Evolutionary conservation across 2,329 filamentous ascomycete genomes (phyloP), one percentile per base, ranked within the genome.

Genomic region (Cercospora citrullina): DNA sequence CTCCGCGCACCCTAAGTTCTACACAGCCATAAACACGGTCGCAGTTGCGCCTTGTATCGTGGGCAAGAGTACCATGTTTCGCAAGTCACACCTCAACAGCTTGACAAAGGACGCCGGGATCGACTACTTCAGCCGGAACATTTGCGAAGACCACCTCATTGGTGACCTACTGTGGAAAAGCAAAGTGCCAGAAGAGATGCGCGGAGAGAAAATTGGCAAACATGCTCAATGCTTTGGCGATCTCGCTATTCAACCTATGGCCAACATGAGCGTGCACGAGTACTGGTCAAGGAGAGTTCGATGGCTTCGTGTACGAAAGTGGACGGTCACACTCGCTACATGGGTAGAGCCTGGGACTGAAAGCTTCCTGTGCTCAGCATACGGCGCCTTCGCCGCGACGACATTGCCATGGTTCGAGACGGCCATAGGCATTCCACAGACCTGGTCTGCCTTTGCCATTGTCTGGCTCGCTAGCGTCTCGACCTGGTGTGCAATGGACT

Each of bases 31-130:
- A 85, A 98, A 98, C 80, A 92, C 92, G 0, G 92, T 97, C 16
- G 86, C 91, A 3, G 82, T 98, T 63, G 95, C 95, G 0, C 95
- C 96, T 8, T 99, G 95, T 80, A 91, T 96, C 67, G 90, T 98
- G 23, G 95, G 95, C 61, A 99, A 99, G 82, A 96, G 93, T 75
- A 98, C 96, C 81, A 98, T 99, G 94, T 99, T 98, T 81, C 91
- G 95, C 68, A 92, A 91, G 69, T 92, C 92, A 0, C 94, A 99
- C 75, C 87, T 99, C 39, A 88, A 97, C 79, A 86, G 87, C 72
- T 87, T 95, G 8, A 90, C 88, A 0, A 74, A 80, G 0, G 84
- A 76, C 78, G 88, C 81, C 0, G 96, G 95, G 0, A 90, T 99
- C 71, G 93, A 98, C 79, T 94, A 90, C 80, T 99, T 99, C 81